Conservation (phyloP, 2,329 filamentous ascomycete species). For the Zasmidium cellare region DNA sequence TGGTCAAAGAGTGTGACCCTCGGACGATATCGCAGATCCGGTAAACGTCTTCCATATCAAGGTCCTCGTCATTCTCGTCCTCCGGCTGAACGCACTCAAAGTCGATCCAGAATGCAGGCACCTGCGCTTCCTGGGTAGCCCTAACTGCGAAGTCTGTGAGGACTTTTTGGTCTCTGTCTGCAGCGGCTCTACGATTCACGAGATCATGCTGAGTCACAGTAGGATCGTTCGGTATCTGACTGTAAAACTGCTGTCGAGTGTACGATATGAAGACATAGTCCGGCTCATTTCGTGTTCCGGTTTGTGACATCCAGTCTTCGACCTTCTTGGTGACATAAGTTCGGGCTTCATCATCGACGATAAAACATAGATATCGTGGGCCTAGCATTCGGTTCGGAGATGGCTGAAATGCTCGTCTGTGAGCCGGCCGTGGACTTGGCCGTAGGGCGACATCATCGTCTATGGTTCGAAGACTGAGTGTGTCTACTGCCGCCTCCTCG, state of each 20-base stretch:
- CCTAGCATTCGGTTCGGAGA: neutral
- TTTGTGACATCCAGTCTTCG: neutral
- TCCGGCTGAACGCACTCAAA: neutral
- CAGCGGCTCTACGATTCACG: neutral
- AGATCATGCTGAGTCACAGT: neutral
- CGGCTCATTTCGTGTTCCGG: neutral
- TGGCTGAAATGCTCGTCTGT: neutral
- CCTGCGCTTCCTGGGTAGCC: neutral
- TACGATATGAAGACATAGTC: neutral
- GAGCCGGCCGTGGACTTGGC: neutral
- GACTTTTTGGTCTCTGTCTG: neutral
- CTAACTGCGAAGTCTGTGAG: neutral
- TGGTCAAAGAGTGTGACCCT: neutral
- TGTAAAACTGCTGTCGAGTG: neutral
- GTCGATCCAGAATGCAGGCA: neutral
- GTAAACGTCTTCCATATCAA: neutral
- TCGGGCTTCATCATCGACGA: neutral
- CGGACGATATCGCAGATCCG: neutral
- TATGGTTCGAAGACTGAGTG: slow-evolving; percentile 1
- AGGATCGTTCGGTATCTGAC: neutral
- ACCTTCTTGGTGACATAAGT: neutral
- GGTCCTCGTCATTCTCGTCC: neutral
- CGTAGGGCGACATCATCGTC: neutral
- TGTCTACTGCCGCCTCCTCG: neutral
- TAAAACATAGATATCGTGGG: neutral